Evolutionary conservation across 495 filamentous ascomycete species (phyloP).

Genomic region (Penicillium cataractarum): DNA sequence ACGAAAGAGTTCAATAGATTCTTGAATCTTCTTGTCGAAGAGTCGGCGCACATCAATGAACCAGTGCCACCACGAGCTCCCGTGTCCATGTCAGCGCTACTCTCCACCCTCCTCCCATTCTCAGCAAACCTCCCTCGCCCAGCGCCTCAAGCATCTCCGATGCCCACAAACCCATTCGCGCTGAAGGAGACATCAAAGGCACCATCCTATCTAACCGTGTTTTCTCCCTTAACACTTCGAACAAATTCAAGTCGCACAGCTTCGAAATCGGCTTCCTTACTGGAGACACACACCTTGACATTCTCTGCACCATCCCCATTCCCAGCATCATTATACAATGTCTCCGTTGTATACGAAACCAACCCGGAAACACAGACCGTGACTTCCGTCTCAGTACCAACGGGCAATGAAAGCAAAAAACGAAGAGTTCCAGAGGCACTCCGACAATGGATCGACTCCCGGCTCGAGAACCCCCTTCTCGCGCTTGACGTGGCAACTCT

Average conservation of each 20-base stretch:
- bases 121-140: slow-evolving; percentile 35
- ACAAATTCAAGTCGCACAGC: slow-evolving; percentile 31
- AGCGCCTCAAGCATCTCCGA: slow-evolving; percentile 25
- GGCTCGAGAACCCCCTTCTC: slow-evolving; percentile 41
- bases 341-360: slow-evolving; percentile 45
- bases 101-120: slow-evolving; percentile 48
- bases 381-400: slow-evolving; percentile 35
- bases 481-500: slow-evolving; percentile 47
- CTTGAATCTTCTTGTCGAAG: slow-evolving; percentile 34
- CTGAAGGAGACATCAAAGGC: slow-evolving; percentile 34
- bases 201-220: slow-evolving; percentile 40
- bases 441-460: slow-evolving; percentile 45
- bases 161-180: slow-evolving; percentile 43
- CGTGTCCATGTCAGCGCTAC: slow-evolving; percentile 41
- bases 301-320: slow-evolving; percentile 45
- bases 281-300: slow-evolving; percentile 43
- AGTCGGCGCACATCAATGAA: slow-evolving; percentile 27
- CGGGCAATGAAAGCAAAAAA: slow-evolving; percentile 24
- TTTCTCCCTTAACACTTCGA: slow-evolving; percentile 42
- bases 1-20: slow-evolving; percentile 30
- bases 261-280: slow-evolving; percentile 17
- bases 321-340: slow-evolving; percentile 38
- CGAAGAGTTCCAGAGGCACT: slow-evolving; percentile 35
- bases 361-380: slow-evolving; percentile 43
- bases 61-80: slow-evolving; percentile 15